These are phyloP conservation scores for Olyra latifolia DNA, from an alignment of 176 grass and related monocot genomes.

Conservation along the genomic window DNA sequence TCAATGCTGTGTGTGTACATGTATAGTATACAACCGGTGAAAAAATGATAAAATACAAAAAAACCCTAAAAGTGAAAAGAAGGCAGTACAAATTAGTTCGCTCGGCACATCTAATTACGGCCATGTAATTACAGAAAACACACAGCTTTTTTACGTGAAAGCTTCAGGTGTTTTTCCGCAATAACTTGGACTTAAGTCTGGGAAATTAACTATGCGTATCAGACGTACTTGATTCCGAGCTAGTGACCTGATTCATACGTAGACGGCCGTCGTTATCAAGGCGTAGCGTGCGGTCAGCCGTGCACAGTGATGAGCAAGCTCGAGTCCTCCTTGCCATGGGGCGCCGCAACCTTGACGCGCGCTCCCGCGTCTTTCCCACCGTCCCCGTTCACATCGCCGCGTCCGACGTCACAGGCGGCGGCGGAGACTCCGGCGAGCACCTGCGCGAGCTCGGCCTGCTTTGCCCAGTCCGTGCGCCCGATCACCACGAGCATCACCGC, in stretches of 20 bases:
- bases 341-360: slow-evolving; percentile 45
- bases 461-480: slow-evolving; percentile 59
- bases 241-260: slow-evolving; percentile 39
- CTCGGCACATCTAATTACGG: background rate
- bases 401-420: background rate
- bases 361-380: slow-evolving; percentile 42
- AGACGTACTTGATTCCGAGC: slow-evolving; percentile 19
- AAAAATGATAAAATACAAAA: background rate
- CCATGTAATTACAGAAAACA: slow-evolving; percentile 44
- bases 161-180: slow-evolving; percentile 32
- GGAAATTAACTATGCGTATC: background rate
- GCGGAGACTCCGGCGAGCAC: slow-evolving; percentile 54
- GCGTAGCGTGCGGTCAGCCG: slow-evolving; percentile 29
- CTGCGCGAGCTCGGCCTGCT: slow-evolving; percentile 61
- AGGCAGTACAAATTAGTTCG: background rate
- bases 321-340: slow-evolving; percentile 51
- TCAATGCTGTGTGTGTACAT: too few species aligned
- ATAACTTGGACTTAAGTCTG: slow-evolving; percentile 9
- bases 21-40: too few species aligned
- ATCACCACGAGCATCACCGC: slow-evolving; percentile 73
- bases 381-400: slow-evolving; percentile 10
- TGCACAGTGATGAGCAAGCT: slow-evolving; percentile 53
- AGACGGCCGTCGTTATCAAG: slow-evolving; percentile 33
- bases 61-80: background rate
- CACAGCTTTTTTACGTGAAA: background rate